Evolutionary conservation across 257 asterid species (phyloP), one percentile per base, ranked within the genome.

Genomic region (Jacaranda copaia): DNA sequence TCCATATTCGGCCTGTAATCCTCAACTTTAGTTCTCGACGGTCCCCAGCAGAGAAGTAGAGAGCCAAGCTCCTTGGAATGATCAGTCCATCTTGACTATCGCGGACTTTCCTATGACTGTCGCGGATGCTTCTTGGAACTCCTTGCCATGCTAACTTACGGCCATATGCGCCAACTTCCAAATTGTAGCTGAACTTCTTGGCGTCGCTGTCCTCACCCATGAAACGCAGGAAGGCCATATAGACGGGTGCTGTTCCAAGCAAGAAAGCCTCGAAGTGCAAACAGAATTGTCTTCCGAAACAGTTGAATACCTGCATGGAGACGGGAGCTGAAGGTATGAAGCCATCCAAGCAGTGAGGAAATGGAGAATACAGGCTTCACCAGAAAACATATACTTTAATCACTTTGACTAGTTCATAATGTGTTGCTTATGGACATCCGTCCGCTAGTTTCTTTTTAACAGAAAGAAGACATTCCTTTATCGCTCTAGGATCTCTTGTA

Each of bases 191-290:
- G 87, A 85, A 94, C 84, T 83, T 88, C 69, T 84, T 84, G 14
- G 97, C 96, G 58, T 92, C 96, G 0, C 15, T 64, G 32, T 94
- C 97, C 55, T 92, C 97, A 0, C 98, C 98, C 98, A 94, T 92
- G 83, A 90, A 94, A 5, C 92, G 94, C 0, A 94, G 80, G 83
- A 94, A 94, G n/a, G 97, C 94, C 89, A 94, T 92, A 77, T 90
- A 90, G 20, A 89, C 96, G 1, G 97, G 97, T 7, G 96, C 80
- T 76, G 77, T 77, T 14, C 96, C 97, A 11, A 90, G 89, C 61
- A 76, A 81, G 85, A 88, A 92, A 0, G 97, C 97, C 83, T 94
- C 98, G 62, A 94, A 94, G 81, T 94, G 97, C 79, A 94, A 83
- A 73, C 97, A 89, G 77, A 94, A 92, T 35, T 92, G 92, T 42